phyloP scores from a whole-genome alignment of 2,329 filamentous ascomycete species.

The Aspergillus udagawae region DNA sequence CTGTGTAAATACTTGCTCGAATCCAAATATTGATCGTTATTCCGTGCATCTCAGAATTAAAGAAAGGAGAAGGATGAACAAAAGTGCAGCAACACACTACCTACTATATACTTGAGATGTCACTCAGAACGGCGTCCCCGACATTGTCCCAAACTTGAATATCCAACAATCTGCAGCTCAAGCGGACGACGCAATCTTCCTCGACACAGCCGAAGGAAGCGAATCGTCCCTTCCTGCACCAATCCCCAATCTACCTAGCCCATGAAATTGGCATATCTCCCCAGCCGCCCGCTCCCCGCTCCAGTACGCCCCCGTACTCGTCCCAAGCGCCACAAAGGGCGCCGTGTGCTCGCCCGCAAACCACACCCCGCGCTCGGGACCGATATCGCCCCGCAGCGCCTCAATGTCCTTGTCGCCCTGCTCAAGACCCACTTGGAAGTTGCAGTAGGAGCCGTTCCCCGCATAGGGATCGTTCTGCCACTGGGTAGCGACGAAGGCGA shows the following conservation, averaged over 20 bases:
- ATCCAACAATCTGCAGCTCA: neutral
- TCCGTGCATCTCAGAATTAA: neutral
- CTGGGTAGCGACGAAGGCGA: constrained; percentile 62
- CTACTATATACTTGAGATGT: neutral
- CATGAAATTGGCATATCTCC: constrained; percentile 40
- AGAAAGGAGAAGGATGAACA: neutral
- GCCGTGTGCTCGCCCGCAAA: constrained; percentile 87
- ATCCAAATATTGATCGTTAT: neutral
- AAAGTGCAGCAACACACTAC: neutral
- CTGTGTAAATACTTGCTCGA: neutral
- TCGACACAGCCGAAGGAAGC: constrained; percentile 24
- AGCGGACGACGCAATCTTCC: neutral
- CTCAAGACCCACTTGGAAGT: constrained; percentile 74
- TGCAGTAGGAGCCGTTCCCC: constrained; percentile 77
- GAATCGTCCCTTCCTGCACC: constrained; percentile 26
- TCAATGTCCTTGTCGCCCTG: constrained; percentile 70
- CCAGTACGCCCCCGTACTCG: constrained; percentile 88
- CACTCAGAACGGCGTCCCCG: neutral
- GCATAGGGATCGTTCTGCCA: constrained; percentile 78
- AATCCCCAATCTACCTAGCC: constrained; percentile 22
- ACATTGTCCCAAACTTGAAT: neutral
- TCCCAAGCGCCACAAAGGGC: constrained; percentile 83
- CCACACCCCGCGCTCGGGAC: constrained; percentile 65
- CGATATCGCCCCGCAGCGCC: constrained; percentile 49
- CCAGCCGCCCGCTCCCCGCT: constrained; percentile 74